These are phyloP conservation scores for Coemansia sp. DNA, from an alignment of 192 early-diverging fungal genomes.

Conservation along the genomic window DNA sequence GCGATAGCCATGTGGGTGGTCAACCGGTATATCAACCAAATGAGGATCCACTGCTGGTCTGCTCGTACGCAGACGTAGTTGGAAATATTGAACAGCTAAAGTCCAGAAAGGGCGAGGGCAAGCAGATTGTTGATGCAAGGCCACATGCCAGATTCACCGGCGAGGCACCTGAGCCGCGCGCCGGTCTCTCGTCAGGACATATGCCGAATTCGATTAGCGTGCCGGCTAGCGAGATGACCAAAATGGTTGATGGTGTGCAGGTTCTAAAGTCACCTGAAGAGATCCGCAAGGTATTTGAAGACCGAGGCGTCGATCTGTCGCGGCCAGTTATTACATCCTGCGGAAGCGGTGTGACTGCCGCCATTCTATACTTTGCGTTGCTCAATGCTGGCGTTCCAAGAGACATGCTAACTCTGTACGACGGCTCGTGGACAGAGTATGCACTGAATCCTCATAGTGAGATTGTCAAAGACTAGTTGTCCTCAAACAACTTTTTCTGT, in stretches of 20 bases:
- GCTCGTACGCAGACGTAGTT: slow-evolving; percentile 59
- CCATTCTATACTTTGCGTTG: slow-evolving; percentile 76
- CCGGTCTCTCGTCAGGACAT: slow-evolving; percentile 73
- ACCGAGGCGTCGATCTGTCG: slow-evolving; percentile 63
- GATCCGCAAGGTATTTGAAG: slow-evolving; percentile 57
- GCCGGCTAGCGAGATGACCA: slow-evolving; percentile 62
- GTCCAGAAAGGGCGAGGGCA: slow-evolving; percentile 18
- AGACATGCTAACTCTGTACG: slow-evolving; percentile 69
- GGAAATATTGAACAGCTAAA: slow-evolving; percentile 53
- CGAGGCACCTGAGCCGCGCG: slow-evolving; percentile 72
- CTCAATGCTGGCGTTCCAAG: slow-evolving; percentile 60
- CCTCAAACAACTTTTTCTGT: neutral
- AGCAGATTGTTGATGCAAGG: slow-evolving; percentile 72
- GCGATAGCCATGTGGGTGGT: too few species aligned
- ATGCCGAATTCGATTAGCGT: slow-evolving; percentile 80
- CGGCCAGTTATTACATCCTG: slow-evolving; percentile 78
- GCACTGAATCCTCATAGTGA: slow-evolving; percentile 65
- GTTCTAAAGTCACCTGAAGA: slow-evolving; percentile 49
- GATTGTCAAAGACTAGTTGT: slow-evolving; percentile 56
- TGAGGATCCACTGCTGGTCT: slow-evolving; percentile 40
- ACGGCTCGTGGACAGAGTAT: slow-evolving; percentile 93
- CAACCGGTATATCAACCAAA: slow-evolving; percentile 19
- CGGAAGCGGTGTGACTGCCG: slow-evolving; percentile 86
- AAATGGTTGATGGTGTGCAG: slow-evolving; percentile 22
- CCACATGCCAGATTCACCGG: slow-evolving; percentile 58